Conservation (phyloP, 805 yeast species). For the Zygosaccharomyces bailii region DNA sequence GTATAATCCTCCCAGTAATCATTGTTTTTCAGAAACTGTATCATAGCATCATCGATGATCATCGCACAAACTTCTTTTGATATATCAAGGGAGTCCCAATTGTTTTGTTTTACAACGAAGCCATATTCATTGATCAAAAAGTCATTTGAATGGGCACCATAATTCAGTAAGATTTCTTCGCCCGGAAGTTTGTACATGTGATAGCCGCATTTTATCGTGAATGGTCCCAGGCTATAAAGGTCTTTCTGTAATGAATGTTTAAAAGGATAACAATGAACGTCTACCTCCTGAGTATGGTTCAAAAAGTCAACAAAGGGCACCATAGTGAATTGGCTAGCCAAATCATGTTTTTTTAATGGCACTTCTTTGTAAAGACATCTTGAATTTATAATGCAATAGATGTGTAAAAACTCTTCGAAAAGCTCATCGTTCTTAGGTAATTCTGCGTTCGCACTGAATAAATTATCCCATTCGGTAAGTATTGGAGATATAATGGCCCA, state of each 20-base stretch:
- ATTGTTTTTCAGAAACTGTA: slow-evolving; percentile 44
- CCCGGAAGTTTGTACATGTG: slow-evolving; percentile 20
- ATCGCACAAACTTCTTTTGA: slow-evolving; percentile 40
- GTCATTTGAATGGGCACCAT: slow-evolving; percentile 87
- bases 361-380: slow-evolving; percentile 81
- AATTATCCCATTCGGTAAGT: slow-evolving; percentile 20
- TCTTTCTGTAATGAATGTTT: slow-evolving; percentile 25
- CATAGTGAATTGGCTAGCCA: slow-evolving; percentile 69
- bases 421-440: slow-evolving; percentile 8
- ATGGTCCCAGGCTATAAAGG: slow-evolving; percentile 30
- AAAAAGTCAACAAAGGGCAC: slow-evolving; percentile 89
- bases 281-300: slow-evolving; percentile 55
- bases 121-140: slow-evolving; percentile 86
- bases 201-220: slow-evolving; percentile 31
- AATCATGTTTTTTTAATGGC: slow-evolving; percentile 47
- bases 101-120: slow-evolving; percentile 55
- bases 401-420: slow-evolving; percentile 48
- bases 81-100: slow-evolving; percentile 71
- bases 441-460: slow-evolving; percentile 3
- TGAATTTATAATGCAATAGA: slow-evolving; percentile 87
- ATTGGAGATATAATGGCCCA: slow-evolving; percentile 37
- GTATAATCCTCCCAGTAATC: slow-evolving; percentile 78
- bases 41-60: slow-evolving; percentile 38
- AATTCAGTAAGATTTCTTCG: slow-evolving; percentile 67
- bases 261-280: slow-evolving; percentile 52